Evolutionary conservation across 176 grass and related monocot species (phyloP), one percentile per base, ranked within the genome.

Genomic region (Oryza officinalis): DNA sequence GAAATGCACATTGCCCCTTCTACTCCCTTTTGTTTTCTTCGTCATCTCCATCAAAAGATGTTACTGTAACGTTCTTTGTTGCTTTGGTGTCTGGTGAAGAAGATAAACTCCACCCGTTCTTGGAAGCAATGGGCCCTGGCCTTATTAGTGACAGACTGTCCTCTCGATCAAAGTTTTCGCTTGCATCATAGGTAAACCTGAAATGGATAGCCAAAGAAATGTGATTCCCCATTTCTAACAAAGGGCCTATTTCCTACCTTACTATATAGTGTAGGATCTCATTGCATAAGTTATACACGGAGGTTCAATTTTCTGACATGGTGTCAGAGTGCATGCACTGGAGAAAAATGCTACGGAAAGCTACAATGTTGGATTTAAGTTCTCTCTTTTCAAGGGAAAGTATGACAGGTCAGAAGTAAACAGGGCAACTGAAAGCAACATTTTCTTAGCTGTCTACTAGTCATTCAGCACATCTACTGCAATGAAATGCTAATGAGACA

Each of bases 11-110:
- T 3, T 52, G 63, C 23, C 3, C 23, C 3, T 50, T 76, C 65
- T 85, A 99, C 86, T 99, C 97, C 31, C 86, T 91, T 84, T 99
- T 99, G 74, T 92, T 94, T 96, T 99, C 97, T 69, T 96, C 96
- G 0, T 92, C 74, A 68, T 94, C 91, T 12, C 69, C 89, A 54
- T 96, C 89, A 30, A 84, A 89, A 59, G 81, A 69, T 54, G 72
- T 18, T 31, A 74, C n/a, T 0, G 66, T 72, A 26, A 89, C 52
- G 64, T 23, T 84, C 65, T 75, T 75, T 38, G 80, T 75, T 78
- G 84, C 73, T 86, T 89, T 96, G 52, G 44, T 64, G 79, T 94
- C 93, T 40, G 83, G 83, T 59, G 83, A 57, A 17, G 91, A 86
- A 38, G 83, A 61, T 66, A 90, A 83, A 75, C 81, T 85, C 73